These are phyloP conservation scores for Thielaviopsis ethacetica DNA, from an alignment of 2,329 filamentous ascomycete species.

Conservation along the genomic window DNA sequence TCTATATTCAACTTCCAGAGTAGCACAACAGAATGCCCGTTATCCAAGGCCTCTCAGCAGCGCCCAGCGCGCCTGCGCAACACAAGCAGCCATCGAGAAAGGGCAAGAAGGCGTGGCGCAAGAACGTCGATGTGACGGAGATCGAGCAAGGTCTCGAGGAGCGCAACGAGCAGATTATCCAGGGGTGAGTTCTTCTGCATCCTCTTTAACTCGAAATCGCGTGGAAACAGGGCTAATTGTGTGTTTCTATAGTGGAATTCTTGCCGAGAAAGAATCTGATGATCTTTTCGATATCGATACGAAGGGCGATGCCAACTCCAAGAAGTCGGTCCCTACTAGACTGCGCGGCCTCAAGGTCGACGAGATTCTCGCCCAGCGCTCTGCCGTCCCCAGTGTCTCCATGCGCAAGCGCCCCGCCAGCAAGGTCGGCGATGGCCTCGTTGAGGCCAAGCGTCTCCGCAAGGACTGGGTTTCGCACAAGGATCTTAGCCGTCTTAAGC, in stretches of 20 bases:
- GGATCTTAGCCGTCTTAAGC: constrained; percentile 62
- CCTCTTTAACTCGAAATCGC: neutral
- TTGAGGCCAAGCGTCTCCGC: constrained; percentile 59
- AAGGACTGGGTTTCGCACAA: constrained; percentile 70
- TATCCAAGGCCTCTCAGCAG: constrained; percentile 29
- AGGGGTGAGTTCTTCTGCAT: constrained; percentile 46
- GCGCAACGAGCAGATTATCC: constrained; percentile 76
- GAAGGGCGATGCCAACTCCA: constrained; percentile 49
- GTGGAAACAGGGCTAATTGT: constrained; percentile 12
- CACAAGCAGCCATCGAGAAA: constrained; percentile 84
- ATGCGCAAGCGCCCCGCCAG: constrained; percentile 59
- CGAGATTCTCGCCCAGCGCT: constrained; percentile 77
- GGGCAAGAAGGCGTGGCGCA: constrained; percentile 97
- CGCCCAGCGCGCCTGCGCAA: constrained; percentile 53
- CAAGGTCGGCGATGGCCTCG: constrained; percentile 55
- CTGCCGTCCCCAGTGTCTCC: constrained; percentile 62
- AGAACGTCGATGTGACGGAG: constrained; percentile 88
- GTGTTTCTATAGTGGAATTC: constrained; percentile 47
- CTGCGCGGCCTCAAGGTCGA: constrained; percentile 75
- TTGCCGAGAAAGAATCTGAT: constrained; percentile 66
- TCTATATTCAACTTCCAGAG: neutral
- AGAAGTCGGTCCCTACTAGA: constrained; percentile 47
- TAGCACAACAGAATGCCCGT: constrained; percentile 31
- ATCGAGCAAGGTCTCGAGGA: constrained; percentile 69
- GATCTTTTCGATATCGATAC: constrained; percentile 78